These are phyloP conservation scores for Ailanthus altissimus DNA, from an alignment of 345 rosid species.

Conservation along the genomic window DNA sequence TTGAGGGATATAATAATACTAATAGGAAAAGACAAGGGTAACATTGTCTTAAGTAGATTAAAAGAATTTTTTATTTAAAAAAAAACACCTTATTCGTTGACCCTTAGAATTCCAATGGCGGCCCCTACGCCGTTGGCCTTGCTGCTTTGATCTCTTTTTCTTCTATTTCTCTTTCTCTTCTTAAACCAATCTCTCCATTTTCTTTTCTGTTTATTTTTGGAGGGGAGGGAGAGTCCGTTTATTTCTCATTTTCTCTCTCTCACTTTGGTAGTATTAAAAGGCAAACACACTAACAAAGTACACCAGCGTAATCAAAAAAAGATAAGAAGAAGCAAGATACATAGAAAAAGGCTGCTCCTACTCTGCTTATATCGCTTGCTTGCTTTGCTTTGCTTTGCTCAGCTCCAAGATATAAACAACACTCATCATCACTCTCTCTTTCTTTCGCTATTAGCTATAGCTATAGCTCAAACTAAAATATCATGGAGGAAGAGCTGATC, in stretches of 20 bases:
- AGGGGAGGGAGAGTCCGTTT: no score
- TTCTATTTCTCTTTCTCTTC: no score
- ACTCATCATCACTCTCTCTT: background rate
- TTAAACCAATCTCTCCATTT: constrained; percentile 20
- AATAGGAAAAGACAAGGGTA: constrained; percentile 32
- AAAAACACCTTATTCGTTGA: constrained; percentile 60
- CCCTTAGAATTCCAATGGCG: constrained; percentile 90
- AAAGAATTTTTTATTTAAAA: constrained; percentile 15
- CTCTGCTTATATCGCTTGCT: background rate
- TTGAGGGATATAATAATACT: constrained; percentile 9
- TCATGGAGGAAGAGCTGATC: constrained; percentile 20
- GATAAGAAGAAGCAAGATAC: constrained; percentile 27
- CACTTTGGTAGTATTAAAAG: constrained; percentile 39
- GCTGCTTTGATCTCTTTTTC: constrained; percentile 30
- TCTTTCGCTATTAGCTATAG: background rate
- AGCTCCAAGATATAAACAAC: background rate
- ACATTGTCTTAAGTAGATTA: constrained; percentile 22
- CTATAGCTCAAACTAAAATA: background rate
- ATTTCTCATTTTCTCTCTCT: background rate
- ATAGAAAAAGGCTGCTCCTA: constrained; percentile 26
- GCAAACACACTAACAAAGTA: constrained; percentile 34
- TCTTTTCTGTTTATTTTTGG: constrained; percentile 18
- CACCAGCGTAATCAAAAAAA: constrained; percentile 47
- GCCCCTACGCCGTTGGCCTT: constrained; percentile 98
- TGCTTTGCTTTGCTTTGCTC: background rate